Conservation (phyloP, 331 rosid genomes). For the Acacia pycnantha region DNA sequence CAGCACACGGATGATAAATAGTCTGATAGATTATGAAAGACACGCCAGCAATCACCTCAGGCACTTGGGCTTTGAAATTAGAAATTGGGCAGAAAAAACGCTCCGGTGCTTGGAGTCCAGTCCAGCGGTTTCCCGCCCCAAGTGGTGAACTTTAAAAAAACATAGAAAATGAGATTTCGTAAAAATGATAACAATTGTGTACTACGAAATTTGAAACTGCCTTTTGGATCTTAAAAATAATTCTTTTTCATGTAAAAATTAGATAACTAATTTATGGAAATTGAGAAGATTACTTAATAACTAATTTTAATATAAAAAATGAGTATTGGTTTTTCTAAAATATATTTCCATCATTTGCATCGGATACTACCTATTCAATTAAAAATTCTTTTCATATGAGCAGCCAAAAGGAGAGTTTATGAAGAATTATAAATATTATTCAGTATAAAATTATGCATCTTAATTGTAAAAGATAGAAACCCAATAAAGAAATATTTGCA, state of each 20-base stretch:
- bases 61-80: background rate
- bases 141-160: background rate
- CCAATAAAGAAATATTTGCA: background rate
- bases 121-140: background rate
- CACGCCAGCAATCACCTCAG: background rate
- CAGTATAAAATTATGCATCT: background rate
- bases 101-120: background rate
- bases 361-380: no score
- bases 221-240: no score
- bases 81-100: background rate
- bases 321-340: no score
- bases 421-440: no score
- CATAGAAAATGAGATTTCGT: background rate
- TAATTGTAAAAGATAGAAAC: background rate
- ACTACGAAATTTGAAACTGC: background rate
- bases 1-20: background rate
- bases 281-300: no score
- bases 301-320: no score
- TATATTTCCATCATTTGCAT: no score
- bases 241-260: no score
- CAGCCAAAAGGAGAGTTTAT: no score
- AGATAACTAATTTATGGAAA: no score
- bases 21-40: background rate
- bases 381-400: no score
- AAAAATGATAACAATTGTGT: background rate